These are phyloP conservation scores for Bertia moriformis DNA, from an alignment of 2,329 filamentous ascomycete genomes.

Conservation along the genomic window DNA sequence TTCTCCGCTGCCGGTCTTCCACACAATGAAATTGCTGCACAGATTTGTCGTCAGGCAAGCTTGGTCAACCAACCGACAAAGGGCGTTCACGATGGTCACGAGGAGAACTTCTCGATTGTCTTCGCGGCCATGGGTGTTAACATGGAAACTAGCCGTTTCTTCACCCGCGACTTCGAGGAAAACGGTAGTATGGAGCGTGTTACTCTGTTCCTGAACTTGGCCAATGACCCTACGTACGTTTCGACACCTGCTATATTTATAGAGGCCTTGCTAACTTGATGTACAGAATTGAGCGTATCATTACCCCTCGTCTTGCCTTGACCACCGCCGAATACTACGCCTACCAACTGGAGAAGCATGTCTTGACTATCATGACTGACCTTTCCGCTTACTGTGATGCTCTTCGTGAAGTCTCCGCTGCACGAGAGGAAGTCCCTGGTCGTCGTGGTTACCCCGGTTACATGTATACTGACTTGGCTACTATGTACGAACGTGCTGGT, in stretches of 20 bases:
- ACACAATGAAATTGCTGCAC: conserved; percentile 97
- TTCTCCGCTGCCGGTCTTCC: conserved; percentile 97
- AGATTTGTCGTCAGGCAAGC: conserved; percentile 94
- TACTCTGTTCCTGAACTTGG: conserved; percentile 96
- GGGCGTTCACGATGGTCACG: conserved; percentile 87
- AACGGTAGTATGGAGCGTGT: conserved; percentile 96
- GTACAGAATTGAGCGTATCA: conserved; percentile 90
- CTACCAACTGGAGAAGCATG: conserved; percentile 99
- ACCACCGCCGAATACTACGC: conserved; percentile 99
- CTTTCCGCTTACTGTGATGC: conserved; percentile 96
- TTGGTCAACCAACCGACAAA: conserved; percentile 62
- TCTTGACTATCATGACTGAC: conserved; percentile 95
- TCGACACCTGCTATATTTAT: not conserved
- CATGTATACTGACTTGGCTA: conserved; percentile 99
- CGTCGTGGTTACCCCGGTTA: conserved; percentile 99
- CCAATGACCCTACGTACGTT: conserved; percentile 89
- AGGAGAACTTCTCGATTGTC: conserved; percentile 99
- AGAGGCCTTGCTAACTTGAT: not conserved
- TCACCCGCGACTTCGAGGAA: conserved; percentile 96
- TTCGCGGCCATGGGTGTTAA: conserved; percentile 99
- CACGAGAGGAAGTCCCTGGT: conserved; percentile 95
- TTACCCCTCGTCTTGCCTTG: conserved; percentile 91
- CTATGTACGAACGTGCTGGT: conserved; percentile 96
- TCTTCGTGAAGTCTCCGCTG: conserved; percentile 93
- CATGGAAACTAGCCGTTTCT: conserved; percentile 96